Percentiles rank a stretch among this genome's conserved stretches.
phyloP scores from a whole-genome alignment of 257 asterid species.

The Capsicum rhomboideum region DNA sequence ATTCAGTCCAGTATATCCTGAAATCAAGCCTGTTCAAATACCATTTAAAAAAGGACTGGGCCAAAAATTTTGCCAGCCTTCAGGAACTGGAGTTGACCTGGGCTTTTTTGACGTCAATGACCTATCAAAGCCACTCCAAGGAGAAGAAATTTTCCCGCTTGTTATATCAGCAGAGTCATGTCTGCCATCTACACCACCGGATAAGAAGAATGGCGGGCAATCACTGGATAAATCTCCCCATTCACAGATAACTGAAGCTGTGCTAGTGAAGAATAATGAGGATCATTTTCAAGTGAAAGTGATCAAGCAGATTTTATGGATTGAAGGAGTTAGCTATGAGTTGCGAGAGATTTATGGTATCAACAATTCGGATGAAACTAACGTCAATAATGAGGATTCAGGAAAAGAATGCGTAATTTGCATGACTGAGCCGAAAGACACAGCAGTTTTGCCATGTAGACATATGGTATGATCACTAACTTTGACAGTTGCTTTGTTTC shows the following conservation, averaged over 20 bases:
- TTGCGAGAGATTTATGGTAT: slow-evolving; percentile 84
- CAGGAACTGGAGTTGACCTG: slow-evolving; percentile 86
- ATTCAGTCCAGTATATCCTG: slow-evolving; percentile 66
- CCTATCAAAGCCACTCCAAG: slow-evolving; percentile 59
- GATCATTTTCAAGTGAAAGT: slow-evolving; percentile 58
- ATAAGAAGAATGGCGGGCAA: slow-evolving; percentile 17
- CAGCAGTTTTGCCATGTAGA: slow-evolving; percentile 88
- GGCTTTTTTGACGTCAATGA: slow-evolving; percentile 80
- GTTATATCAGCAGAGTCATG: slow-evolving; percentile 65
- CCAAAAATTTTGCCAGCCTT: slow-evolving; percentile 80
- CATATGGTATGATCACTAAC: slow-evolving; percentile 70
- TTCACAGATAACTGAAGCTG: slow-evolving; percentile 84
- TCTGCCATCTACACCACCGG: slow-evolving; percentile 14
- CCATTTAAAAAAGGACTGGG: slow-evolving; percentile 71
- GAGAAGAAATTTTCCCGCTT: slow-evolving; percentile 75
- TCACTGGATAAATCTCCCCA: slow-evolving; percentile 22
- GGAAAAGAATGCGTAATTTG: slow-evolving; percentile 95
- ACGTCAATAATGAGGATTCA: slow-evolving; percentile 42
- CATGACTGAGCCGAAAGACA: slow-evolving; percentile 85
- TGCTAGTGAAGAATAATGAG: slow-evolving; percentile 44
- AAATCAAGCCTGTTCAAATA: slow-evolving; percentile 53
- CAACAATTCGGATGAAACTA: slow-evolving; percentile 37
- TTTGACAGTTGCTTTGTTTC: background rate
- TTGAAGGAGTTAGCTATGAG: slow-evolving; percentile 77
- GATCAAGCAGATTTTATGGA: slow-evolving; percentile 67